Conservation (phyloP, 2,329 filamentous ascomycete genomes). For the Amauroascus verrucosus region DNA sequence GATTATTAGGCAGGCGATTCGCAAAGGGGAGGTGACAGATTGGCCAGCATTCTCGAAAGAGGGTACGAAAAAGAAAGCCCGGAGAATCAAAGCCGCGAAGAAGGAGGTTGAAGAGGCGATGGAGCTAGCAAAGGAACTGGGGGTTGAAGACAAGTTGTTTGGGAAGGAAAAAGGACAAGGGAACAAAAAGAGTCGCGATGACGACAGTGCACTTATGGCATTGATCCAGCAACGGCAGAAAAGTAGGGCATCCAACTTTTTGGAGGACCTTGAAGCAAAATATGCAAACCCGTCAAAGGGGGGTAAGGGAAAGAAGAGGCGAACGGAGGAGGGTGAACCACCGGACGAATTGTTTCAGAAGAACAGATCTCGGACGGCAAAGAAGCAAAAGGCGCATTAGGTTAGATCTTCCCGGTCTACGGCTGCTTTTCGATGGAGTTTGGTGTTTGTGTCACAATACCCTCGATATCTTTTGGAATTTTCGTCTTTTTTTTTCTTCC, state of each 20-base stretch:
- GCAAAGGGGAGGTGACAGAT: slow-evolving; percentile 52
- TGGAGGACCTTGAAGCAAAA: slow-evolving; percentile 67
- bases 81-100: slow-evolving; percentile 51
- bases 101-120: slow-evolving; percentile 63
- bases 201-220: slow-evolving; percentile 51
- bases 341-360: slow-evolving; percentile 53
- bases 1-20: slow-evolving; percentile 75
- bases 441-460: neutral
- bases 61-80: slow-evolving; percentile 52
- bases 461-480: neutral
- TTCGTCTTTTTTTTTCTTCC: neutral
- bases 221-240: slow-evolving; percentile 64
- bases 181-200: slow-evolving; percentile 33
- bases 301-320: slow-evolving; percentile 38
- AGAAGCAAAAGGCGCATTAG: slow-evolving; percentile 14
- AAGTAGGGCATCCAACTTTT: slow-evolving; percentile 50
- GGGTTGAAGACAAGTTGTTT: slow-evolving; percentile 61
- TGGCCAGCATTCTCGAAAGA: slow-evolving; percentile 65
- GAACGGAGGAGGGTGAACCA: slow-evolving; percentile 42
- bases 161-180: slow-evolving; percentile 36
- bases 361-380: slow-evolving; percentile 23
- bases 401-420: neutral
- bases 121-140: slow-evolving; percentile 63
- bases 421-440: neutral
- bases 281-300: slow-evolving; percentile 43